phyloP scores from a whole-genome alignment of 176 grass and related monocot species.

The Zoysia japonica region DNA sequence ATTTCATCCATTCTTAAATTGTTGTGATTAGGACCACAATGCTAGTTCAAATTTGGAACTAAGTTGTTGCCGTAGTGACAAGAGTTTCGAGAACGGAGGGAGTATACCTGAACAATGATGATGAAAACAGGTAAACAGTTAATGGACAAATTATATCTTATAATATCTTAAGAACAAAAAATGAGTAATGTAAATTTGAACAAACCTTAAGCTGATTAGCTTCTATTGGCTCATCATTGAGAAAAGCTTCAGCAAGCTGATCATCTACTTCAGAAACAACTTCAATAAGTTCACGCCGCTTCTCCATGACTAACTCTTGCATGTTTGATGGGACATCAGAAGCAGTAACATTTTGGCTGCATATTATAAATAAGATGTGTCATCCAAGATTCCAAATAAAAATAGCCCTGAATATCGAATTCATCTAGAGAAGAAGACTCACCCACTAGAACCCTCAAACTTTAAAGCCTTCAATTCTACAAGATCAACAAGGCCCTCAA shows the following conservation, averaged over 20 bases:
- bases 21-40: too few species aligned
- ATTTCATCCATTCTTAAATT: too few species aligned
- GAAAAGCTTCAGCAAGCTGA: constrained; percentile 93
- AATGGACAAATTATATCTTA: constrained; percentile 22
- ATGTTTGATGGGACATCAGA: constrained; percentile 76
- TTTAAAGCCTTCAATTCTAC: constrained; percentile 86
- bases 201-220: constrained; percentile 74
- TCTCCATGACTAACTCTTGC: constrained; percentile 68
- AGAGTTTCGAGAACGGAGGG: too few species aligned
- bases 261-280: constrained; percentile 99
- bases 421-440: constrained; percentile 33
- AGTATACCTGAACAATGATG: not conserved
- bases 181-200: constrained; percentile 30
- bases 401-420: constrained; percentile 24
- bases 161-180: not conserved
- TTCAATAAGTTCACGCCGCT: constrained; percentile 91
- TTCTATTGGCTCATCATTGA: constrained; percentile 87
- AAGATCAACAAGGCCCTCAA: constrained; percentile 94
- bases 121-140: not conserved
- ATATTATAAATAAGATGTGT: constrained; percentile 31
- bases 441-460: constrained; percentile 91
- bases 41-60: too few species aligned
- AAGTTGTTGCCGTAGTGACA: too few species aligned
- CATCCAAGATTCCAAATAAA: constrained; percentile 24
- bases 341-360: constrained; percentile 73